These are phyloP conservation scores for Penicillium soppii DNA, from an alignment of 495 filamentous ascomycete species.

Conservation along the genomic window DNA sequence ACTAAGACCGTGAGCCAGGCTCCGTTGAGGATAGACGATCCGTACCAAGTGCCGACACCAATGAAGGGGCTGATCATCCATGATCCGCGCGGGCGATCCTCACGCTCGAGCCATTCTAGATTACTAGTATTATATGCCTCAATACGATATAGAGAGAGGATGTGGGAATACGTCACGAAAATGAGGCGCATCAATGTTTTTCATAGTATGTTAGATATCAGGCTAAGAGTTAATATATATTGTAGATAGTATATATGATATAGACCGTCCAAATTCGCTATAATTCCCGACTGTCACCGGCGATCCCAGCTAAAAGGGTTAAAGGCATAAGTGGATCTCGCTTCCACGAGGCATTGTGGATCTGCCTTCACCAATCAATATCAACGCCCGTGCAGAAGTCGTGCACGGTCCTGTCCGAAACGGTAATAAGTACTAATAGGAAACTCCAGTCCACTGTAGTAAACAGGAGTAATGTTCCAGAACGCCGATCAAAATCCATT, in stretches of 20 bases:
- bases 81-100: conserved; percentile 21
- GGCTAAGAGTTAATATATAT: too few species aligned
- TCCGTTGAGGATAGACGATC: conserved; percentile 19
- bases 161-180: too few species aligned
- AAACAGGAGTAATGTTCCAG: conserved; percentile 18
- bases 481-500: conserved; percentile 29
- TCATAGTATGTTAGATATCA: too few species aligned
- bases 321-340: conserved; percentile 13
- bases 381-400: conserved; percentile 20
- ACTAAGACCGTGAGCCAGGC: conserved; percentile 10
- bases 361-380: conserved; percentile 22
- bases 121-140: not conserved
- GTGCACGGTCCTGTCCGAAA: conserved; percentile 19
- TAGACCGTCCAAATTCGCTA: not conserved
- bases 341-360: conserved; percentile 29
- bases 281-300: conserved; percentile 2
- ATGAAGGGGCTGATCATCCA: conserved; percentile 18
- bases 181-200: too few species aligned
- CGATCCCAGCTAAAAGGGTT: conserved; percentile 19
- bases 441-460: too few species aligned
- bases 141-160: not conserved
- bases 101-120: conserved; percentile 16
- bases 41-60: conserved; percentile 23
- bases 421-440: conserved; percentile 5
- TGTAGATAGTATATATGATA: too few species aligned